A percentile compares a stretch with the other conserved stretches of the same genome.
Evolutionary conservation across 2,329 filamentous ascomycete genomes (phyloP).

Genomic region (Cladophialophora exuberans): DNA sequence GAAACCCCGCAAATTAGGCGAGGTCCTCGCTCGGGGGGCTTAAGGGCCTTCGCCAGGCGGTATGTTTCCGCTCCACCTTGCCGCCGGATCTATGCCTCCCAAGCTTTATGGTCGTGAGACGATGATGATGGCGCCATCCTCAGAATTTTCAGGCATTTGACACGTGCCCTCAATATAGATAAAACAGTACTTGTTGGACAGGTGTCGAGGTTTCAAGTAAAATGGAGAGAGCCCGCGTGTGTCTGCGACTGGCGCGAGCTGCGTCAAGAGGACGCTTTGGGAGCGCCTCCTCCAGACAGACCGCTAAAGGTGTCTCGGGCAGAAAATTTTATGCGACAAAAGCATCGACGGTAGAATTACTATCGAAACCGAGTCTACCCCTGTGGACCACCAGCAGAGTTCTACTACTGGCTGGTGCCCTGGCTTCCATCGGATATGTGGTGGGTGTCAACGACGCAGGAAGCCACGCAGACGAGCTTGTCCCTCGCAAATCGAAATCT

Average conservation of each 20-base stretch:
- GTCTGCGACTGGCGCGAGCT: background rate
- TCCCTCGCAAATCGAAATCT: conserved; percentile 31
- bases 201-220: background rate
- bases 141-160: too few species aligned
- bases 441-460: conserved; percentile 51
- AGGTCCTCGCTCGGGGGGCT: too few species aligned
- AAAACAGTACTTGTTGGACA: too few species aligned
- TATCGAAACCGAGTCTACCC: conserved; percentile 15
- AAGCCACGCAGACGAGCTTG: conserved; percentile 36
- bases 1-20: too few species aligned
- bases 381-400: conserved; percentile 51
- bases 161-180: too few species aligned
- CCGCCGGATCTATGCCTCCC: too few species aligned
- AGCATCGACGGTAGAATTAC: conserved; percentile 4
- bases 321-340: conserved; percentile 11
- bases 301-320: background rate
- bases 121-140: background rate
- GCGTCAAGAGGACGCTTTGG: background rate
- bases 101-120: too few species aligned
- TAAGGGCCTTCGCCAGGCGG: too few species aligned
- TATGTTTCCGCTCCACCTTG: too few species aligned
- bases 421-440: conserved; percentile 56
- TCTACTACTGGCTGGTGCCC: conserved; percentile 53
- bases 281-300: background rate
- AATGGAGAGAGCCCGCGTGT: background rate